A percentile compares a stretch with the other conserved stretches of the same genome.
These are phyloP conservation scores for Pueraria montana DNA, from an alignment of 306 rosid genomes.

Conservation along the genomic window DNA sequence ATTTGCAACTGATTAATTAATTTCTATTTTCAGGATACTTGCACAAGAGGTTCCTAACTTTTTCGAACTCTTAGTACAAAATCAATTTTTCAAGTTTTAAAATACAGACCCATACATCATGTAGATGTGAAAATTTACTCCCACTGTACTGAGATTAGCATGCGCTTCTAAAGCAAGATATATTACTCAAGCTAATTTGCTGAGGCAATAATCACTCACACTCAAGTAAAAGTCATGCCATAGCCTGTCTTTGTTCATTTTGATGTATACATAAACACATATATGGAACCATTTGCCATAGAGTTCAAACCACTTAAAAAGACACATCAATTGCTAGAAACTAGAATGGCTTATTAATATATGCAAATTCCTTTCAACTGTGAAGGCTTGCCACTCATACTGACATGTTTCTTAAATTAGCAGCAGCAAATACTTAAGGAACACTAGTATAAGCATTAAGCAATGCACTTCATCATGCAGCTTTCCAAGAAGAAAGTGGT, in stretches of 20 bases:
- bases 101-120: no score
- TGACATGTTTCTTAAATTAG: background rate
- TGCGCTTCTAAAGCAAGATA: no score
- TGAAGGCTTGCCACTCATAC: background rate
- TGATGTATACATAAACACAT: no score
- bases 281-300: background rate
- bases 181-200: no score
- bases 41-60: constrained; percentile 65
- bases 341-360: background rate
- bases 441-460: no score
- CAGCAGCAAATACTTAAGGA: background rate
- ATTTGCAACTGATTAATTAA: constrained; percentile 25
- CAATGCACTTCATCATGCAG: background rate
- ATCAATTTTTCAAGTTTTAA: no score
- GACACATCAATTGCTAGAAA: constrained; percentile 7
- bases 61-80: constrained; percentile 44
- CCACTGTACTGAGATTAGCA: no score
- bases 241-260: no score
- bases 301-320: background rate
- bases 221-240: no score
- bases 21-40: constrained; percentile 71
- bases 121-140: no score
- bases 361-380: background rate
- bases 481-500: constrained; percentile 65
- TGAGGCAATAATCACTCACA: no score